phyloP scores from a whole-genome alignment of 192 early-diverging fungal genomes.

The Coemansia sp. region DNA sequence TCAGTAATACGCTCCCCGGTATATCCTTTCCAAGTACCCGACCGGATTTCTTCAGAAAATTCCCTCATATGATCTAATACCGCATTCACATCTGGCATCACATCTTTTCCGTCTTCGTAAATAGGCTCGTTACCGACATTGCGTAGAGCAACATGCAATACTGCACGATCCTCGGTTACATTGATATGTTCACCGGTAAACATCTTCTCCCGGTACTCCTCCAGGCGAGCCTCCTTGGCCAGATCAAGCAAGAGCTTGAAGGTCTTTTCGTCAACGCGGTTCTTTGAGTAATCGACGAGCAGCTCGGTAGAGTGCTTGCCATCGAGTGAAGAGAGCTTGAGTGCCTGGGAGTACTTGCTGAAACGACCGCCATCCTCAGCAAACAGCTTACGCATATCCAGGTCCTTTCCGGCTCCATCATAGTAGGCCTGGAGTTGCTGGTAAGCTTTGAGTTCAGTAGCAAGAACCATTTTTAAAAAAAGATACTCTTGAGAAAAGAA shows the following conservation, averaged over 20 bases:
- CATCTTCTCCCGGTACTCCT: slow-evolving; percentile 88
- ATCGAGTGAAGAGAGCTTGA: slow-evolving; percentile 53
- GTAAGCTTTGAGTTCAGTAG: slow-evolving; percentile 79
- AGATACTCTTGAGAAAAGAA: background rate
- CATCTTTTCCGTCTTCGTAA: slow-evolving; percentile 81
- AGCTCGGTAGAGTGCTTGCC: slow-evolving; percentile 59
- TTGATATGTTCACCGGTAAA: slow-evolving; percentile 95
- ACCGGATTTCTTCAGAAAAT: slow-evolving; percentile 79
- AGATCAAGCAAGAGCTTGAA: slow-evolving; percentile 76
- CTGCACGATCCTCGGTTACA: slow-evolving; percentile 94
- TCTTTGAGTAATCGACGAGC: slow-evolving; percentile 96
- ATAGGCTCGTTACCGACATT: slow-evolving; percentile 85
- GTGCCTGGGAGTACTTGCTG: slow-evolving; percentile 68
- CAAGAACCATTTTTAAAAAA: slow-evolving; percentile 55
- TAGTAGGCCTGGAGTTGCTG: slow-evolving; percentile 87
- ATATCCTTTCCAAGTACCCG: slow-evolving; percentile 93
- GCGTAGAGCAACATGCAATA: slow-evolving; percentile 92
- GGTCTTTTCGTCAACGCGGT: slow-evolving; percentile 81
- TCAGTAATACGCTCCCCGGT: slow-evolving; percentile 92
- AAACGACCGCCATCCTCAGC: slow-evolving; percentile 73
- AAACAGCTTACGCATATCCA: slow-evolving; percentile 81
- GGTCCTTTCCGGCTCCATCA: slow-evolving; percentile 65
- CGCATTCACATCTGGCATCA: slow-evolving; percentile 91
- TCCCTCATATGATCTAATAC: slow-evolving; percentile 92
- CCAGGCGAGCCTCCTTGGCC: slow-evolving; percentile 79